Evolutionary conservation across 2,329 filamentous ascomycete species (phyloP).

Genomic region (Cytospora leucostoma): DNA sequence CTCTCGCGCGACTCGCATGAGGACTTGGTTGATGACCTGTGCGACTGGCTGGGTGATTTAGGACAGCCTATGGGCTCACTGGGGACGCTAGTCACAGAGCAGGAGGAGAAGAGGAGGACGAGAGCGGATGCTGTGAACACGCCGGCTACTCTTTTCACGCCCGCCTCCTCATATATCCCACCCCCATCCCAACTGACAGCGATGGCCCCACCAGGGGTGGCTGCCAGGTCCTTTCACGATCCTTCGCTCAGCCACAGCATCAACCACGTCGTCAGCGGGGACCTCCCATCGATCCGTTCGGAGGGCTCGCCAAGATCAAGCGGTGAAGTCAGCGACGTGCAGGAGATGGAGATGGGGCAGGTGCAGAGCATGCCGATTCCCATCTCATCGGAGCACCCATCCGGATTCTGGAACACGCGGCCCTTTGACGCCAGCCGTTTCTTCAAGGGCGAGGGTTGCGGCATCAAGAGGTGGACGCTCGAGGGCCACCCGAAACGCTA

Average conservation of each 20-base stretch:
- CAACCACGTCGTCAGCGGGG: conserved; percentile 17
- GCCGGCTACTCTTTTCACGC: not conserved
- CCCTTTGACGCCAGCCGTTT: conserved; percentile 32
- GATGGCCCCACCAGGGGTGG: conserved; percentile 19
- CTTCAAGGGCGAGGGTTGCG: conserved; percentile 33
- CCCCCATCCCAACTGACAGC: not conserved
- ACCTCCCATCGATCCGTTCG: conserved; percentile 10
- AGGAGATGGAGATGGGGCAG: conserved; percentile 28
- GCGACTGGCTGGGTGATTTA: conserved; percentile 54
- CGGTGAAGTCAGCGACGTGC: conserved; percentile 27
- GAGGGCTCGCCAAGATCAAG: conserved; percentile 16
- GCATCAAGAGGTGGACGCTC: conserved; percentile 41
- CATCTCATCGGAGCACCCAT: conserved; percentile 38
- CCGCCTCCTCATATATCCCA: not conserved
- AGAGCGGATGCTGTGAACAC: not conserved
- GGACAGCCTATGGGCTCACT: conserved; percentile 48
- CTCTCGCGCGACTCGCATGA: conserved; percentile 35
- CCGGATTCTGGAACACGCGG: conserved; percentile 38
- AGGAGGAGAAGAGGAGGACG: conserved; percentile 12
- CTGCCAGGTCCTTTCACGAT: conserved; percentile 11
- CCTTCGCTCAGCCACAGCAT: conserved; percentile 20
- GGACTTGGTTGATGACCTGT: conserved; percentile 45
- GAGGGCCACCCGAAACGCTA: conserved; percentile 39
- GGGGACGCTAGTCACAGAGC: conserved; percentile 35
- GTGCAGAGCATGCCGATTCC: conserved; percentile 44